Evolutionary conservation across 805 yeast genomes (phyloP), one percentile per base, ranked within the genome.

Genomic region (Jamesozyma rosinii): DNA sequence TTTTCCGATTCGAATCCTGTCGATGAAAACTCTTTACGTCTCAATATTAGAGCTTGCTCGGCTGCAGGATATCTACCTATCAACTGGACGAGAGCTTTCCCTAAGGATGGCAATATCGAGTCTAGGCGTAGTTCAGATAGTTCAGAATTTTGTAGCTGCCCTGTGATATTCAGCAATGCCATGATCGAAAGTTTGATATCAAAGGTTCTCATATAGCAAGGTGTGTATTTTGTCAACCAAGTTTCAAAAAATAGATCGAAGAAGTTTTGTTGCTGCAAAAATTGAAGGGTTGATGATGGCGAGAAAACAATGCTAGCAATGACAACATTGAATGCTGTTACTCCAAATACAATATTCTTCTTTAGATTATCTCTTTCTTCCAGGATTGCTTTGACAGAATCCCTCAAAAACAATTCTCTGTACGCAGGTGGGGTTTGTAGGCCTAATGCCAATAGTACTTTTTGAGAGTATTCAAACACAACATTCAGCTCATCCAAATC

Each of bases 141-240:
- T 11, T 64, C 65, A 1, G 60, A 58, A 2, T 54, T 38, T 4
- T 64, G 44, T 17, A 65, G 33, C 18, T 55, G 39, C 8, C 58
- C 48, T 13, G 72, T 38, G 13, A 85, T 45, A 10, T 77, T 68
- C 45, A 89, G 61, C 19, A 83, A 57, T 0, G 92, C 94, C 49
- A 90, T 63, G 2, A 77, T 67, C 1, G 85, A 77, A 35, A 90
- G 63, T 62, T 88, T 89, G 59, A 86, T 70, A 63, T 90, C 97
- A 54, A 74, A 84, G 2, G 86, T 95, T 46, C 95, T 69, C 19
- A 72, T 71, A 51, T 82, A 71, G 22, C 67, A 64, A 4, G 79
- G 74, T 33, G 78, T 65, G 33, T 55, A 54, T 34, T 39, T 43
- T 2, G 55, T 53, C 11, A 60, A 46, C 66, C 66, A 62, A 9